Base-by-base conservation (phyloP, 768 basidiomycete genomes). In the Boletus vinaceobasis region DNA sequence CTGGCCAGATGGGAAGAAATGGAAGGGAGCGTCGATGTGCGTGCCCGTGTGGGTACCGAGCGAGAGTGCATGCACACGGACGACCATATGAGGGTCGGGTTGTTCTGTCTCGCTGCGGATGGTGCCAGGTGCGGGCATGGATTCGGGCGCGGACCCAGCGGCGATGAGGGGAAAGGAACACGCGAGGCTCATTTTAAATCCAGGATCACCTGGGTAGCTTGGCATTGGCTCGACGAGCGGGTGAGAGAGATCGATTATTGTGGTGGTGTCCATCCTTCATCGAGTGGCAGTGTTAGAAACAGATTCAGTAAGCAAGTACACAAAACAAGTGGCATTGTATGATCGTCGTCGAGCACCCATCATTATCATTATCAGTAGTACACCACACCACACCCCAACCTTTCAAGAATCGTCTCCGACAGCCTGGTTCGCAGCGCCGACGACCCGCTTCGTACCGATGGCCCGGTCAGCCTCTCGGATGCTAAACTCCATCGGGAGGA, bases 1-100 rank as follows among this genome's bases (percentile, higher is more conserved):
- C 42, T 71, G 70, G 5, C 85, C 87, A 29, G 78, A 73, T 5
- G 71, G 69, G 68, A 85, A 70, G 72, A 88, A 90, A 63, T 91
- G 89, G 47, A 78, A 82, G 0, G 89, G 89, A 1, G 88, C 86
- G 61, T 91, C 89, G 67, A 90, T 76, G 71, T 91, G 89, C 3
- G 89, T 90, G 43, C 88, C 89, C 1, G 85, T 84, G 63, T 90
- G 89, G 1, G 88, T 82, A 5, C 85, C 79, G 21, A 89, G 61
- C 27, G 78, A 72, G 46, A 91, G 69, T 0, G 73, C 50, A 6
- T 67, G 62, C 23, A 70, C 64, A 4, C 62, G 62, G 57, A 69
- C 61, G 47, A 60, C 57, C 44, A 60, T 56, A 13, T 26, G 23
- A 40, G 53, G 6, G n/a, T 51, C 46, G 11, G 43, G 17, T 44